phyloP scores from a whole-genome alignment of 164 flowering plant species.

The Magnolia changhungtana region DNA sequence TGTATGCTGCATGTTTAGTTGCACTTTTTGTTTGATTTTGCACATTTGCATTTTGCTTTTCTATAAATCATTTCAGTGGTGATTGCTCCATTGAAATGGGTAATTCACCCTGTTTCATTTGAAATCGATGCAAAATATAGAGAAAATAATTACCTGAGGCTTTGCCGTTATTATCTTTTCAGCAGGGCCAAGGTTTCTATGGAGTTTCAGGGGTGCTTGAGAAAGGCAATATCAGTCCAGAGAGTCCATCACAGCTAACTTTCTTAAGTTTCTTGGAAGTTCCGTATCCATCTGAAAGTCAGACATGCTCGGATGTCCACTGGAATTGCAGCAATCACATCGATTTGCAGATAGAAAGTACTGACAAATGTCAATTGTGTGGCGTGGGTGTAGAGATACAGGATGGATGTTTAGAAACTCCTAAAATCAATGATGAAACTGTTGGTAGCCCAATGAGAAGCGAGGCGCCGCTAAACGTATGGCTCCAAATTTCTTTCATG shows the following conservation, averaged over 20 bases:
- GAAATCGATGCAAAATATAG: too few relatives aligned
- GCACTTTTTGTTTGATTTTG: background rate
- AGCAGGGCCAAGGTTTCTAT: conserved; percentile 41
- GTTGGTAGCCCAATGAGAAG: conserved; percentile 24
- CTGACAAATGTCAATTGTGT: conserved; percentile 33
- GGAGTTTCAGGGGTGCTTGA: conserved; percentile 38
- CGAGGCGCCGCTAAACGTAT: conserved; percentile 40
- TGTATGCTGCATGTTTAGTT: too few relatives aligned
- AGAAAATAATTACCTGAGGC: background rate
- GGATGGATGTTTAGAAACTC: conserved; percentile 25
- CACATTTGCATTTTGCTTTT: background rate
- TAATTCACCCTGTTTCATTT: background rate
- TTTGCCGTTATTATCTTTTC: conserved; percentile 4
- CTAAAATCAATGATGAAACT: conserved; percentile 26
- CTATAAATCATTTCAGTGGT: too few relatives aligned
- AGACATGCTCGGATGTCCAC: conserved; percentile 28
- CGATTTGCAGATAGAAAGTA: conserved; percentile 30
- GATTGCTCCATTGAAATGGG: too few relatives aligned
- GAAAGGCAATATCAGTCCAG: conserved; percentile 22
- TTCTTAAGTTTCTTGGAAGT: conserved; percentile 34
- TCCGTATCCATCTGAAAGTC: conserved; percentile 28
- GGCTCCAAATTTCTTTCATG: conserved; percentile 3
- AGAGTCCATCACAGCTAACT: conserved; percentile 29
- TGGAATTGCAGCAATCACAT: conserved; percentile 32
- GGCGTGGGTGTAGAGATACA: conserved; percentile 36